phyloP scores from a whole-genome alignment of 306 rosid species.

The Mimosa bimucronata region DNA sequence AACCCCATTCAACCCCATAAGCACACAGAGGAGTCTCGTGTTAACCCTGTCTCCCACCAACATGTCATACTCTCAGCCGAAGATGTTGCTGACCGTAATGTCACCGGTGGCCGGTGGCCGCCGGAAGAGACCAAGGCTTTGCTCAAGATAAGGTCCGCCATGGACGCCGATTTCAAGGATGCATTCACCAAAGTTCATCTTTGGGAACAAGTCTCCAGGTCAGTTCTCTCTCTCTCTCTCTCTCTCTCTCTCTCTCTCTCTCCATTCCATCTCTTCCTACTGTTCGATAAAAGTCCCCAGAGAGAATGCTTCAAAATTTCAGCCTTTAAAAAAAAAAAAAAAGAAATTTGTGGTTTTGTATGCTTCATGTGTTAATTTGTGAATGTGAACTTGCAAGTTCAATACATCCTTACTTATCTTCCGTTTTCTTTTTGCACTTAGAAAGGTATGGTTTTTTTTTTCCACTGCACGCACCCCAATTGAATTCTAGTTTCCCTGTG shows the following conservation, averaged over 20 bases:
- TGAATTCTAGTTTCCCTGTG: too few relatives aligned
- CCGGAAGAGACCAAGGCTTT: slow-evolving; percentile 72
- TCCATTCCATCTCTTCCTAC: too few relatives aligned
- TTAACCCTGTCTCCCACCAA: slow-evolving; percentile 43
- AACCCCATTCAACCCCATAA: slow-evolving; percentile 11
- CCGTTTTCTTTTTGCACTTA: too few relatives aligned
- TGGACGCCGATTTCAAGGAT: slow-evolving; percentile 69
- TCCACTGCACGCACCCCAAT: too few relatives aligned
- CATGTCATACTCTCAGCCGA: slow-evolving; percentile 40
- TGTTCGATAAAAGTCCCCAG: slow-evolving; percentile 20
- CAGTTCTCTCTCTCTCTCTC: too few relatives aligned
- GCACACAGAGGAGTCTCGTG: slow-evolving; percentile 30
- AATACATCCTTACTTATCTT: too few relatives aligned
- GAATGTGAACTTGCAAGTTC: slow-evolving; percentile 6
- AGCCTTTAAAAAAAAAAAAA: neutral
- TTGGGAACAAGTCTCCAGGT: slow-evolving; percentile 92
- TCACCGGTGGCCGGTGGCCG: slow-evolving; percentile 72
- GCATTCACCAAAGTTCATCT: slow-evolving; percentile 60
- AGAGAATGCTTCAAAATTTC: slow-evolving; percentile 11
- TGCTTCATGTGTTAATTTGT: neutral
- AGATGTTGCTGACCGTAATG: slow-evolving; percentile 55
- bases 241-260: too few relatives aligned
- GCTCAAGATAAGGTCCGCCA: slow-evolving; percentile 74
- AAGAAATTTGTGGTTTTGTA: neutral
- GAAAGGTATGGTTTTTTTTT: too few relatives aligned